Base-by-base conservation (phyloP, 805 yeast species). In the Komagataella phaffii region DNA sequence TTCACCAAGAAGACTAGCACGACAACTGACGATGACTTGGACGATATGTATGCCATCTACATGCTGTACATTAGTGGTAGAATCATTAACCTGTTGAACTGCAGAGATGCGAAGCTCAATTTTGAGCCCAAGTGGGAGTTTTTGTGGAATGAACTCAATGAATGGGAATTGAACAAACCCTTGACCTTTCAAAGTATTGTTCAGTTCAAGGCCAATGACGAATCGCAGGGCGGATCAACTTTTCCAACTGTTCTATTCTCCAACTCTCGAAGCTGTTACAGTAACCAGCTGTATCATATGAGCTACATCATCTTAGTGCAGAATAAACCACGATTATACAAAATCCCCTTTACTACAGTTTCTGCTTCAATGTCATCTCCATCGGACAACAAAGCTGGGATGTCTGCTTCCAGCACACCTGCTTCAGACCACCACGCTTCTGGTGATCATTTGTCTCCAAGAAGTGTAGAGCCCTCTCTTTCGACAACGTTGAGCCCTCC, bases 231-330 rank as follows among this genome's bases (percentile, higher is more conserved):
- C 5, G 40, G 40, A 30, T 57, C 60, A 14, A 71, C 74, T 14
- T 71, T 71, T 54, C 72, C 74, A 3, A 66, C 64, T 21, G 56
- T 64, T 7, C 53, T 70, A 5, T 70, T 59, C 51, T 61, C 67
- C 19, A 69, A 68, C 53, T 66, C 70, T 1, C 67, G 68, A 1
- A 68, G 73, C 0, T 64, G 67, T 8, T 65, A 69, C 4, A 64
- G 69, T 3, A 69, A 68, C 53, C 73, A 69, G 51, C 49, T 70
- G 46, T 69, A 61, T 52, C 74, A 70, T 50, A 68, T 64, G 69
- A 64, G 69, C 3, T 60, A 65, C 48, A 71, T 71, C 8, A 48
- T 71, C 17, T 53, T 71, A 57, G 60, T 65, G 53, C 73, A 69
- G 48, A 68, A 69, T 50, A 71, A 69, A 53, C 75, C 75, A 19